Evolutionary conservation across 2,329 filamentous ascomycete genomes (phyloP), one percentile per base, ranked within the genome.

Genomic region (Sarocladiaceae sp.): DNA sequence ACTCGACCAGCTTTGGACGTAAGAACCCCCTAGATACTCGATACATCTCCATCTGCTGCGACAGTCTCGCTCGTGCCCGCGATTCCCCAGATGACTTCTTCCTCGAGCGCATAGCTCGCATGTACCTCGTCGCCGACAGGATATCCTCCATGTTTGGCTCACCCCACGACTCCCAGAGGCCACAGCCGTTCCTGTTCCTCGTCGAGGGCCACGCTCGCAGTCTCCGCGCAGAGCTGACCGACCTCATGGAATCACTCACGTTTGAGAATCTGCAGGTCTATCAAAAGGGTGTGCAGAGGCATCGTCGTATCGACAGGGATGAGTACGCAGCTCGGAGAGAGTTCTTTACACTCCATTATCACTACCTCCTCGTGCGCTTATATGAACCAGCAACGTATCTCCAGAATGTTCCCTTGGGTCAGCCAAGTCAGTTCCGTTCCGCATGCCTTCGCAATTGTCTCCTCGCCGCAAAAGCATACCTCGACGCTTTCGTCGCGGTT

Each of bases 1-100:
- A 65, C 53, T 64, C 63, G 6, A 56, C 55, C n/a, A 63, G 65
- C 41, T 64, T 65, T 41, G 59, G 56, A 3, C 58, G 64, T 29
- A 50, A 50, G 5, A 63, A 62, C 33, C 57, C 55, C 6, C 51
- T 68, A 2, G 55, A 56, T 20, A 53, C 53, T 4, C 55, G 53
- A 4, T 61, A 66, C 35, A 53, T 66, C 4, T 55, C 63, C 15
- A 51, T 54, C 10, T 68, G 61, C 48, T 52, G 59, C 50, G 56
- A 59, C 18, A 50, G 51, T 6, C 57, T 68, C 4, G 46, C 50
- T 2, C 48, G 50, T 10, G 50, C 55, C 9, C 52, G 52, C 13
- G 53, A 56, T 29, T 53, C 51, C 2, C 45, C 53, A 10, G 53
- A 55, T 3, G 64, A 67, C 48, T 57, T 57, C 31, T 49, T 60